Evolutionary conservation across 2,329 filamentous ascomycete species (phyloP).

Genomic region (Aspergillus fructus): DNA sequence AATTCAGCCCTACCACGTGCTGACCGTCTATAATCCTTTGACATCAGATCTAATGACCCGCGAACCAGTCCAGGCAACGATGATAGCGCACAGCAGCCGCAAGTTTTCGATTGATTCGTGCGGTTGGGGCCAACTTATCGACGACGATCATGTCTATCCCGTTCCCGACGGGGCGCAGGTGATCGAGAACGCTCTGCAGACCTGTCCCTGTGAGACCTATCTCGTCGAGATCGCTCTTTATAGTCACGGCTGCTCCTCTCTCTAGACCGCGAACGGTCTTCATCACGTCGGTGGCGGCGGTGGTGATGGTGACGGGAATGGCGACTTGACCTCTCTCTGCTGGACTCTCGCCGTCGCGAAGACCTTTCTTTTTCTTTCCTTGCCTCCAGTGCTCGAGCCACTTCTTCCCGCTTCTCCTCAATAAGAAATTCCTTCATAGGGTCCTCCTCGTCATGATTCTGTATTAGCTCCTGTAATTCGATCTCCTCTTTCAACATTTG

Average conservation of each 20-base stretch:
- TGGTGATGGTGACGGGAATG: constrained; percentile 48
- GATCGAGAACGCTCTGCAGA: constrained; percentile 30
- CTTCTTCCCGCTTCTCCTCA: constrained; percentile 86
- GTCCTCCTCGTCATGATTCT: constrained; percentile 88
- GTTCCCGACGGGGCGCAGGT: constrained; percentile 26
- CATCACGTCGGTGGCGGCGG: constrained; percentile 41
- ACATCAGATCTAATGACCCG: background rate
- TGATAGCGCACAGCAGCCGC: background rate
- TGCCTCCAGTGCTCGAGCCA: constrained; percentile 66
- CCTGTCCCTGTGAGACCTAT: constrained; percentile 28
- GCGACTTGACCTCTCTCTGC: constrained; percentile 41
- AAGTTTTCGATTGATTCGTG: background rate
- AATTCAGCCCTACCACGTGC: background rate
- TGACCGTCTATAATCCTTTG: background rate
- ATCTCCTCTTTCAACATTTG: constrained; percentile 76
- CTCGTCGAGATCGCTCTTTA: constrained; percentile 28
- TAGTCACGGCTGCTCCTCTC: constrained; percentile 31
- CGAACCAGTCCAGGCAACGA: background rate
- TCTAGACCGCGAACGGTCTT: constrained; percentile 31
- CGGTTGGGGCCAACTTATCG: constrained; percentile 21
- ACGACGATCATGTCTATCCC: constrained; percentile 33
- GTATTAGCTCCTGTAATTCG: constrained; percentile 72
- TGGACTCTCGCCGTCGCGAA: constrained; percentile 31
- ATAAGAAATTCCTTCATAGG: constrained; percentile 94
- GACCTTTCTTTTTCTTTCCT: constrained; percentile 52